phyloP scores from a whole-genome alignment of 2,329 filamentous ascomycete genomes.

The Pseudogymnoascus sp. region DNA sequence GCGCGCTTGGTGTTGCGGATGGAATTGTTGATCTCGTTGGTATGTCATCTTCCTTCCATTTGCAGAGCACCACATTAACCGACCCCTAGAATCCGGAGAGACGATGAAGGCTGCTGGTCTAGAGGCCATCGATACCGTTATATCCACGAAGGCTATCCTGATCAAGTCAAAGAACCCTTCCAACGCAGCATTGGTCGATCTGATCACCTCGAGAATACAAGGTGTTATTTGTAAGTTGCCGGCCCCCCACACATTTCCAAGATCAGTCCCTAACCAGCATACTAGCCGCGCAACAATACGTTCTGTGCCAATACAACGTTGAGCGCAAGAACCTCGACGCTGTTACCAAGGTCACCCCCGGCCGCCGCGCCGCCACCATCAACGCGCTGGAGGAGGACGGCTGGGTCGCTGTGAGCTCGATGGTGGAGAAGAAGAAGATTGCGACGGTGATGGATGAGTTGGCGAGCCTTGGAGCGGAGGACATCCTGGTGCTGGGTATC shows the following conservation, averaged over 20 bases:
- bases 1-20: slow-evolving; percentile 88
- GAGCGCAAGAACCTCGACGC: slow-evolving; percentile 57
- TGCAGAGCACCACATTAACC: slow-evolving; percentile 14
- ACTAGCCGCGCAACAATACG: slow-evolving; percentile 74
- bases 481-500: slow-evolving; percentile 29
- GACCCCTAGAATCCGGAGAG: slow-evolving; percentile 74
- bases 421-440: slow-evolving; percentile 61
- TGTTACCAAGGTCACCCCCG: slow-evolving; percentile 75
- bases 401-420: slow-evolving; percentile 90
- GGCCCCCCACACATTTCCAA: background rate
- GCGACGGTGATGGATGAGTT: slow-evolving; percentile 29
- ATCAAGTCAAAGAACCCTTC: slow-evolving; percentile 83
- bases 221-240: slow-evolving; percentile 71
- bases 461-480: slow-evolving; percentile 25
- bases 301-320: slow-evolving; percentile 95
- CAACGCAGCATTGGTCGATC: slow-evolving; percentile 69
- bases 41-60: slow-evolving; percentile 37
- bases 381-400: slow-evolving; percentile 80
- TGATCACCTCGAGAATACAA: slow-evolving; percentile 78
- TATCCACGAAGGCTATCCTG: slow-evolving; percentile 78
- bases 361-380: slow-evolving; percentile 86
- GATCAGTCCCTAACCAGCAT: slow-evolving; percentile 11
- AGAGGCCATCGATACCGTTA: slow-evolving; percentile 87
- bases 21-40: slow-evolving; percentile 96
- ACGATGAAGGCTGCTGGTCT: slow-evolving; percentile 96